A percentile compares a stretch with the other conserved stretches of the same genome.
phyloP scores from a whole-genome alignment of 129 eudicot species.

The Silybum marianum region DNA sequence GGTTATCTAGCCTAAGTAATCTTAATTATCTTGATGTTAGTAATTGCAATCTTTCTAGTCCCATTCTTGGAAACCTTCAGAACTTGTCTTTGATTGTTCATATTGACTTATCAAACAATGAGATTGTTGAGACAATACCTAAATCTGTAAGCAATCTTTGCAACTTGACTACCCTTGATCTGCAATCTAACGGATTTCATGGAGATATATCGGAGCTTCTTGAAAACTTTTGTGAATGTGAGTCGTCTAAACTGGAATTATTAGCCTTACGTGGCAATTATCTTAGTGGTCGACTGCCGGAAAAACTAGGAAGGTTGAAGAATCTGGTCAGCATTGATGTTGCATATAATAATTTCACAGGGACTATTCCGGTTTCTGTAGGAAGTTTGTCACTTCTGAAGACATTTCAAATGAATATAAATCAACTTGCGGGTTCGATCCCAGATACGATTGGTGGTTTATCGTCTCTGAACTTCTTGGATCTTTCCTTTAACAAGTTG shows the following conservation, averaged over 20 bases:
- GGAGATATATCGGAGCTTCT: constrained; percentile 15
- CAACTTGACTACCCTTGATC: constrained; percentile 9
- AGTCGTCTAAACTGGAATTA: constrained; percentile 8
- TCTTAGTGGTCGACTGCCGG: constrained; percentile 2
- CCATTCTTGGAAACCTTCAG: constrained; percentile 18
- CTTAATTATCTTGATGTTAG: constrained; percentile 12
- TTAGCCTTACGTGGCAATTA: not conserved
- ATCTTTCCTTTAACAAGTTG: constrained; percentile 10
- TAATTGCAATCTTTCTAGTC: constrained; percentile 6
- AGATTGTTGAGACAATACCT: not conserved
- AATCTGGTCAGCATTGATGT: constrained; percentile 1
- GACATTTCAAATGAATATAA: not conserved
- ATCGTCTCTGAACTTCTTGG: constrained; percentile 1
- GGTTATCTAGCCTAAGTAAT: not conserved
- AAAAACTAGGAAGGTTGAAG: constrained; percentile 11
- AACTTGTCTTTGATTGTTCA: constrained; percentile 16
- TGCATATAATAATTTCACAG: not conserved
- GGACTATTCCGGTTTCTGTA: not conserved
- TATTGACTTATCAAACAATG: not conserved
- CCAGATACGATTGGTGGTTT: constrained; percentile 33
- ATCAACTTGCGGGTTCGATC: constrained; percentile 28
- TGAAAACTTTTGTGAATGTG: constrained; percentile 20
- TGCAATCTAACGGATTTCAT: not conserved
- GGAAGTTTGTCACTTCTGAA: constrained; percentile 24
- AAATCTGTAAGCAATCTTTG: constrained; percentile 15